These are phyloP conservation scores for Decorospora gaudefroyi DNA, from an alignment of 2,329 filamentous ascomycete genomes.

Conservation along the genomic window DNA sequence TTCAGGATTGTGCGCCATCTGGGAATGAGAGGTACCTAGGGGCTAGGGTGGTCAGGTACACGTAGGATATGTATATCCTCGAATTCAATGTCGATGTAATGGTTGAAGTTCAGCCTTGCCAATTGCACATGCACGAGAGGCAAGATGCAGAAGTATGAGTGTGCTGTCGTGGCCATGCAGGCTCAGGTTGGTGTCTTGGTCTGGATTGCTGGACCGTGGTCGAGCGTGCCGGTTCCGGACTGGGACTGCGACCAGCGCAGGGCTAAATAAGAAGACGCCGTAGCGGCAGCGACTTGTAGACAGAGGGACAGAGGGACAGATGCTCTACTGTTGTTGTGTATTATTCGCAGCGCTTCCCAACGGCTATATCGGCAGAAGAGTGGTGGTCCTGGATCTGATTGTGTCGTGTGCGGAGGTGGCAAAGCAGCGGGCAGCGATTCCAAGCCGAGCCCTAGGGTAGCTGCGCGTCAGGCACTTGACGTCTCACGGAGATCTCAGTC, in stretches of 20 bases:
- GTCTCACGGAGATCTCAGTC: conserved; percentile 26
- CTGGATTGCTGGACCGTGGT: conserved; percentile 14
- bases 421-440: conserved; percentile 22
- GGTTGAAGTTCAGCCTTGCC: too few species aligned
- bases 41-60: too few species aligned
- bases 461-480: conserved; percentile 25
- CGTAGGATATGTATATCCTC: too few species aligned
- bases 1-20: conserved; percentile 23
- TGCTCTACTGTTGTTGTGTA: not conserved
- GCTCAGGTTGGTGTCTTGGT: conserved; percentile 16
- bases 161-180: conserved; percentile 19
- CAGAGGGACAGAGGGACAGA: too few species aligned
- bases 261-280: conserved; percentile 3
- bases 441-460: conserved; percentile 20
- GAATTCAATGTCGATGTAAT: too few species aligned
- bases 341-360: conserved; percentile 9
- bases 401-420: conserved; percentile 29
- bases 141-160: conserved; percentile 5
- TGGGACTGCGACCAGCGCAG: conserved; percentile 7
- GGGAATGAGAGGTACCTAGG: conserved; percentile 18
- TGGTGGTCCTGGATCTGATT: conserved; percentile 7
- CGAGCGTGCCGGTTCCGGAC: conserved; percentile 14
- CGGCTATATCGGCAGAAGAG: conserved; percentile 24
- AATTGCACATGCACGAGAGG: too few species aligned
- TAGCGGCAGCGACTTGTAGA: not conserved